phyloP scores from a whole-genome alignment of 73 alveolate genomes.

The Tetrahymena borealis region DNA sequence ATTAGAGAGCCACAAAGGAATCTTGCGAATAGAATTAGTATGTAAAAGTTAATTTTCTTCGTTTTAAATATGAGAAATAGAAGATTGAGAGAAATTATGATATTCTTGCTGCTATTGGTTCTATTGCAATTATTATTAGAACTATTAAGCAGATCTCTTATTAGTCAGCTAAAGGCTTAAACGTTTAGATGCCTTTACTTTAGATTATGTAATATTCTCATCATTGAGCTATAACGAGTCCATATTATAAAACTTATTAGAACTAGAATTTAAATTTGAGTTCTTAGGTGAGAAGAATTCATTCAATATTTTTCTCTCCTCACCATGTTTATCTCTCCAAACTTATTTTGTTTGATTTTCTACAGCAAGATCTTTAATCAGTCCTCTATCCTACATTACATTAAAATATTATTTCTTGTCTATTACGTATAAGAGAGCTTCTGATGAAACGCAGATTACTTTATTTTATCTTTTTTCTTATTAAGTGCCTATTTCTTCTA shows the following conservation, averaged over 20 bases:
- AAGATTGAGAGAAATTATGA: not conserved
- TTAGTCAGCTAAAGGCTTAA: not conserved
- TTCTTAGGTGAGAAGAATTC: not conserved
- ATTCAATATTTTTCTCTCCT: not conserved
- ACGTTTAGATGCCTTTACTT: not conserved
- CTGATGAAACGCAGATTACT: not conserved
- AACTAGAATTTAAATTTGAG: not conserved
- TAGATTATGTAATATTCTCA: not conserved
- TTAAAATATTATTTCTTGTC: not conserved
- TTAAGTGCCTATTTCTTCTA: not conserved
- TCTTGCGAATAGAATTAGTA: too few species aligned
- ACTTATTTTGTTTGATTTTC: not conserved
- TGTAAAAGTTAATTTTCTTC: too few species aligned
- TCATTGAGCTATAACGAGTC: too few species aligned
- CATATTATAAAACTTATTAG: too few species aligned
- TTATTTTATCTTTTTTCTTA: not conserved
- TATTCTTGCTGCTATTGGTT: not conserved
- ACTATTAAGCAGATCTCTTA: not conserved
- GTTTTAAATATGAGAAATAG: not conserved
- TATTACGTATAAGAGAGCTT: not conserved
- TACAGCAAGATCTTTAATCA: not conserved
- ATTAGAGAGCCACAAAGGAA: too few species aligned
- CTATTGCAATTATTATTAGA: not conserved
- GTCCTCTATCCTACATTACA: not conserved
- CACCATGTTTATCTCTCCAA: not conserved